phyloP scores from a whole-genome alignment of 768 basidiomycete genomes.

The Agaricus sinodeliciosus region DNA sequence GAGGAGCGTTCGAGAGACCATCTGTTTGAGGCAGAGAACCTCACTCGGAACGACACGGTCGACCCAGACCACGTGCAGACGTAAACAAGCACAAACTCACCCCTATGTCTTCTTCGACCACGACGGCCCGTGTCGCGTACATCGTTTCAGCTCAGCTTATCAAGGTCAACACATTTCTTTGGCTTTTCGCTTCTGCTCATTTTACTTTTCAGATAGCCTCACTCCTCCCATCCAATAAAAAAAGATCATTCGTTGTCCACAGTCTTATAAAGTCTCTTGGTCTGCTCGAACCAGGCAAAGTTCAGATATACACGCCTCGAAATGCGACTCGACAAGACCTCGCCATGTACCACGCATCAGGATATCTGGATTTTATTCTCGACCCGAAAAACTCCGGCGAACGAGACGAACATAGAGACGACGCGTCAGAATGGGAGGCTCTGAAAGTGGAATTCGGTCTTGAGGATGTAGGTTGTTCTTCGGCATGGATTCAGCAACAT shows the following conservation, averaged over 20 bases:
- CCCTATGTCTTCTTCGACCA: neutral
- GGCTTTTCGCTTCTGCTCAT: neutral
- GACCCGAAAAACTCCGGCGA: constrained; percentile 23
- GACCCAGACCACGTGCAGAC: too few species aligned
- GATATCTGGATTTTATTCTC: constrained; percentile 60
- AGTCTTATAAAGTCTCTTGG: constrained; percentile 49
- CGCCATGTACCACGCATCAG: constrained; percentile 58
- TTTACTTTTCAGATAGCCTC: constrained; percentile 28
- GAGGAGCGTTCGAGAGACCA: constrained; percentile 32
- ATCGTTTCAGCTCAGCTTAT: constrained; percentile 53
- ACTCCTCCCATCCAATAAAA: constrained; percentile 62
- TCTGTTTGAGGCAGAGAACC: too few species aligned
- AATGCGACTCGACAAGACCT: constrained; percentile 55
- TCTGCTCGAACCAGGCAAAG: constrained; percentile 31
- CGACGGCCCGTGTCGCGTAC: constrained; percentile 29
- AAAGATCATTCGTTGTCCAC: constrained; percentile 62
- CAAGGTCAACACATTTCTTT: constrained; percentile 27
- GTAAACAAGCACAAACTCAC: neutral
- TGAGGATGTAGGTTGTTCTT: constrained; percentile 24
- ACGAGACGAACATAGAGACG: constrained; percentile 5
- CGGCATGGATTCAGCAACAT: neutral
- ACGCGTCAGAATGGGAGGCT: neutral
- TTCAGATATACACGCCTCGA: constrained; percentile 45
- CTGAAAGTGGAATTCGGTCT: constrained; percentile 41
- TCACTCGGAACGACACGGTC: too few species aligned